phyloP scores from a whole-genome alignment of 768 basidiomycete genomes.

The Porphyrellus cyaneotinctus region DNA sequence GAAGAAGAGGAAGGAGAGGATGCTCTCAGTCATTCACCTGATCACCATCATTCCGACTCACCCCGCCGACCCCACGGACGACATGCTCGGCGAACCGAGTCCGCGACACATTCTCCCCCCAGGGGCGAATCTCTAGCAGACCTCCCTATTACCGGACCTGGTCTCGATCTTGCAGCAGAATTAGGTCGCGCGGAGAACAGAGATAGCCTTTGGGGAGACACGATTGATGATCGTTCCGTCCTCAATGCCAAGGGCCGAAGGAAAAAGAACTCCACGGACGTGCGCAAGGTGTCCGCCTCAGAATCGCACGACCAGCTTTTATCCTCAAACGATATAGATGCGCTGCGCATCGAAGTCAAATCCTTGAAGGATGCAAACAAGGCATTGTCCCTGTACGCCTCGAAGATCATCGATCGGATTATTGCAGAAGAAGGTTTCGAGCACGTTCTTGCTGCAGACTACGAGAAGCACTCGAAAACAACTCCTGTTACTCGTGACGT shows the following conservation, averaged over 20 bases:
- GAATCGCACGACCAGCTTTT: conserved; percentile 41
- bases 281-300: conserved; percentile 32
- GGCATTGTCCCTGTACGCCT: conserved; percentile 90
- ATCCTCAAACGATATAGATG: conserved; percentile 59
- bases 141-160: conserved; percentile 83
- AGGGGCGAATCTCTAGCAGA: conserved; percentile 82
- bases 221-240: conserved; percentile 47
- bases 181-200: conserved; percentile 90
- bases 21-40: conserved; percentile 37
- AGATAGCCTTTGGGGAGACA: conserved; percentile 60
- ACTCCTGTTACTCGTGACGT: conserved; percentile 29
- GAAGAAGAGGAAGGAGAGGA: conserved; percentile 49
- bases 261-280: conserved; percentile 31
- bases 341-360: conserved; percentile 84
- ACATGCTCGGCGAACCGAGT: conserved; percentile 52
- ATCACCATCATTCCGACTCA: conserved; percentile 36
- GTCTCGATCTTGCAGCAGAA: conserved; percentile 87
- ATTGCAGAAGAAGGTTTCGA: conserved; percentile 96
- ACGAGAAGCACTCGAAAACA: conserved; percentile 58
- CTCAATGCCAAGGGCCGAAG: conserved; percentile 46
- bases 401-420: conserved; percentile 97
- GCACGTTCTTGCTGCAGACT: conserved; percentile 92
- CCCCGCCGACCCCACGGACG: conserved; percentile 40
- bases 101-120: conserved; percentile 46
- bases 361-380: conserved; percentile 94